Percentiles rank a stretch among this genome's conserved stretches.
phyloP scores from a whole-genome alignment of 495 filamentous ascomycete species.

The Penicillium paxilli region DNA sequence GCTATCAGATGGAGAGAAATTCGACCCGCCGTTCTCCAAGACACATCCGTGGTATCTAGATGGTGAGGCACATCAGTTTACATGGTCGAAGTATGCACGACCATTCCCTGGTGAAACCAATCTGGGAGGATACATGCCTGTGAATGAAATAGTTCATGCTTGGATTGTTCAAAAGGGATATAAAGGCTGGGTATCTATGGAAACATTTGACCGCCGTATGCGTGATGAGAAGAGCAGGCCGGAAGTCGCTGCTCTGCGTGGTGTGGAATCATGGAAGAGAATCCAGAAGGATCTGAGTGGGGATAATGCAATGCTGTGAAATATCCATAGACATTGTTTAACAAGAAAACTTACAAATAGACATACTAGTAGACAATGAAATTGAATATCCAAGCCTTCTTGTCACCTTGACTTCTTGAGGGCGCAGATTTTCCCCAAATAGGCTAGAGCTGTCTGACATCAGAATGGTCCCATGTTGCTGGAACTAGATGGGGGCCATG shows the following conservation, averaged over 20 bases:
- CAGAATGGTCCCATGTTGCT: no score
- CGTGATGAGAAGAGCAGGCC: slow-evolving; percentile 28
- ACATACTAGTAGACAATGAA: no score
- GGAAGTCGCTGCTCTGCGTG: neutral
- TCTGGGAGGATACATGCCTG: slow-evolving; percentile 65
- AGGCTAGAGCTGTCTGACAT: no score
- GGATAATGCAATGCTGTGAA: neutral
- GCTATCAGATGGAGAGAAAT: slow-evolving; percentile 68
- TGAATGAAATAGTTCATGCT: slow-evolving; percentile 32
- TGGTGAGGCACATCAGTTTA: slow-evolving; percentile 67
- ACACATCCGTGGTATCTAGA: slow-evolving; percentile 62
- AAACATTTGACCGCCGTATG: slow-evolving; percentile 70
- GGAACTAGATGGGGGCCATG: no score
- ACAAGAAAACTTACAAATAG: no score
- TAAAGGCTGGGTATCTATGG: slow-evolving; percentile 70
- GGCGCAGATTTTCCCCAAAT: no score
- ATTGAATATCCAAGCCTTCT: no score
- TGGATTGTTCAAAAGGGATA: slow-evolving; percentile 64
- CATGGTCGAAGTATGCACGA: slow-evolving; percentile 72
- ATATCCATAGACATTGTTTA: neutral
- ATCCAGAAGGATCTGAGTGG: neutral
- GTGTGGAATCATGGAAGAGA: neutral
- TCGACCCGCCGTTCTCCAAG: slow-evolving; percentile 56
- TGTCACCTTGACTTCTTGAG: no score
- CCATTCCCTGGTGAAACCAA: slow-evolving; percentile 67